Conservation (phyloP, 495 filamentous ascomycete genomes). For the Aspergillus olivimuriae region DNA sequence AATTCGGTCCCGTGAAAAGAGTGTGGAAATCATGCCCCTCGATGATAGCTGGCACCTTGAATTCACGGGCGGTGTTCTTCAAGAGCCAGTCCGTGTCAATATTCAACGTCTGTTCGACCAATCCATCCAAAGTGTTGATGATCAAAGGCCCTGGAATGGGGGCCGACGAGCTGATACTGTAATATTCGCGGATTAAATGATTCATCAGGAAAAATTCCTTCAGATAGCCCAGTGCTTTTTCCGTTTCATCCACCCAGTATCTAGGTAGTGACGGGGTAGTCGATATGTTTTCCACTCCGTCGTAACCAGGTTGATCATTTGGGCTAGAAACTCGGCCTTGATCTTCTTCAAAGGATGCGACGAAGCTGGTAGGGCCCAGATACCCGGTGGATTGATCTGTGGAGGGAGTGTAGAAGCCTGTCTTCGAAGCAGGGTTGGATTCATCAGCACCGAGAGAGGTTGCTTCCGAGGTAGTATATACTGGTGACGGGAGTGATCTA, state of each 20-base stretch:
- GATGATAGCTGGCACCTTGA: constrained; percentile 12
- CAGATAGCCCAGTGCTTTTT: constrained; percentile 14
- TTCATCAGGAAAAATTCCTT: constrained; percentile 16
- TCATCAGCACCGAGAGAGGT: not conserved
- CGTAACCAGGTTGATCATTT: not conserved
- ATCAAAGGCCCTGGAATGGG: constrained; percentile 20
- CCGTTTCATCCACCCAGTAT: constrained; percentile 22
- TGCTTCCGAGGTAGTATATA: not conserved
- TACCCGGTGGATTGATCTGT: constrained; percentile 26
- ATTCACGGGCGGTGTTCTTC: constrained; percentile 19
- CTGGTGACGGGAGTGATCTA: too few species aligned
- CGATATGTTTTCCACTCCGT: not conserved
- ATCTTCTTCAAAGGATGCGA: constrained; percentile 17
- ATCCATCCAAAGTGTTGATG: constrained; percentile 13
- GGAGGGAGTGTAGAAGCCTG: too few species aligned
- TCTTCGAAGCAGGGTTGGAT: too few species aligned
- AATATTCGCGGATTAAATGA: constrained; percentile 21
- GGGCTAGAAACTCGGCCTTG: constrained; percentile 11
- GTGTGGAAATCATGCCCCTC: constrained; percentile 17
- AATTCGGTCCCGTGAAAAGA: constrained; percentile 16
- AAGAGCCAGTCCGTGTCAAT: constrained; percentile 13
- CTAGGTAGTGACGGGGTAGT: constrained; percentile 11
- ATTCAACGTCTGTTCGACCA: constrained; percentile 7
- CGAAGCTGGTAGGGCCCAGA: constrained; percentile 28
- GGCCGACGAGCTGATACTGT: constrained; percentile 18